These are phyloP conservation scores for Pythium rhizo-oryzae DNA, from an alignment of 352 stramenopile species.

Conservation along the genomic window DNA sequence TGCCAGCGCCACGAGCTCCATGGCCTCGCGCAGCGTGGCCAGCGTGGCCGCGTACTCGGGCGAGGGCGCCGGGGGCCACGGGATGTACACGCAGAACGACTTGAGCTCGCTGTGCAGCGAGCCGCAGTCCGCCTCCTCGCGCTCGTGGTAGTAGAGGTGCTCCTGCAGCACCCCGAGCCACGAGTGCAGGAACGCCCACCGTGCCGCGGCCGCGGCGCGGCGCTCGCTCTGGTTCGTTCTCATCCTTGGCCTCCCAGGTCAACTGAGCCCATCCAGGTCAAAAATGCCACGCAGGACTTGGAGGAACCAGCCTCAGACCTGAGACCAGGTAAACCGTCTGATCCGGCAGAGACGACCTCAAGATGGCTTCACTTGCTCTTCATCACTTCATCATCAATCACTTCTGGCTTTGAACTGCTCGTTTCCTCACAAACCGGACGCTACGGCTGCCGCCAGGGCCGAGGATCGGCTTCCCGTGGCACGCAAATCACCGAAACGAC, in stretches of 20 bases:
- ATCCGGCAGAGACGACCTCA: background rate
- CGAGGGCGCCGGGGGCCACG: conserved; percentile 11
- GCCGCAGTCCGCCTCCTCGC: conserved; percentile 16
- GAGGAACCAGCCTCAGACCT: background rate
- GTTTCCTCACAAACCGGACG: no score
- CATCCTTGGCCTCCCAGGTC: no score
- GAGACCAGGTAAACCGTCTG: background rate
- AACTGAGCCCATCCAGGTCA: background rate
- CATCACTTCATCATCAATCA: background rate
- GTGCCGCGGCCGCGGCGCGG: background rate
- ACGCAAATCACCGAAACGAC: background rate
- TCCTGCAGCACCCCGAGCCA: conserved; percentile 21
- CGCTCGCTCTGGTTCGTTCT: no score
- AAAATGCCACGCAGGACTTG: background rate
- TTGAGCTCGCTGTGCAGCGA: conserved; percentile 24
- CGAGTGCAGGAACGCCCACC: conserved; percentile 16
- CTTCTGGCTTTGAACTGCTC: background rate
- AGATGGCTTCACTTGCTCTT: no score
- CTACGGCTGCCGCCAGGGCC: no score
- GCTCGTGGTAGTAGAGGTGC: conserved; percentile 23
- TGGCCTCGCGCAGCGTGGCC: conserved; percentile 15
- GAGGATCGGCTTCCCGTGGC: background rate
- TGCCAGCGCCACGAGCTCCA: conserved; percentile 23
- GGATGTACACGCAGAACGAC: conserved; percentile 24
- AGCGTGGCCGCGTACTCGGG: conserved; percentile 10